Evolutionary conservation across 805 yeast species (phyloP).

Genomic region (Peterozyma xylosa): DNA sequence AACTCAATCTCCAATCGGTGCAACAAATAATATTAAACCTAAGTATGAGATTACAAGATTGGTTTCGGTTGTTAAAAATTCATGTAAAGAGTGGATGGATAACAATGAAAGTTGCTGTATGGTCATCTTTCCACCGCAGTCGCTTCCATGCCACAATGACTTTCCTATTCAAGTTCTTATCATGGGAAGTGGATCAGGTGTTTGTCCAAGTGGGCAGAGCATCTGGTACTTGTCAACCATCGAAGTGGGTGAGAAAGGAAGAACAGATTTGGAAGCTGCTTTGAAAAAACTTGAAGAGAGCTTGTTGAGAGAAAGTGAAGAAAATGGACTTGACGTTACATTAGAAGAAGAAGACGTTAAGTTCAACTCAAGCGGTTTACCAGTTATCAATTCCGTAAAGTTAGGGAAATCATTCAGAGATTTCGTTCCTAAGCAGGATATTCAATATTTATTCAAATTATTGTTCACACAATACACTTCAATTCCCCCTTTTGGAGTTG

Average conservation of each 20-base stretch:
- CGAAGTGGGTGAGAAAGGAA: conserved; percentile 63
- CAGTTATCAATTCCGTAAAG: conserved; percentile 72
- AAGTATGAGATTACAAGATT: conserved; percentile 61
- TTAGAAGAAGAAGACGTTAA: conserved; percentile 40
- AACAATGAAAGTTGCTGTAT: conserved; percentile 79
- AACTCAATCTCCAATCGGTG: conserved; percentile 44
- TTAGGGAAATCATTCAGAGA: conserved; percentile 80
- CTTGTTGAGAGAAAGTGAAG: conserved; percentile 71
- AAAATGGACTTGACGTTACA: conserved; percentile 46
- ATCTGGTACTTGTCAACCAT: conserved; percentile 85
- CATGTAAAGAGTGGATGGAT: conserved; percentile 87
- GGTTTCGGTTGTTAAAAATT: conserved; percentile 75
- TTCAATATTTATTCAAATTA: conserved; percentile 54
- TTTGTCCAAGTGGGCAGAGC: conserved; percentile 80
- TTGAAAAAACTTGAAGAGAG: conserved; percentile 72
- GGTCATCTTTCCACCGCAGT: conserved; percentile 87
- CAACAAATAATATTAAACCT: conserved; percentile 34
- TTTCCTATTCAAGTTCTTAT: conserved; percentile 81
- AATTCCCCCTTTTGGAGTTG: conserved; percentile 49
- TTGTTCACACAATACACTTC: conserved; percentile 54
- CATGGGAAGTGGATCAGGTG: conserved; percentile 81
- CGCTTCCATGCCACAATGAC: conserved; percentile 58
- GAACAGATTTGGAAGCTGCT: conserved; percentile 74
- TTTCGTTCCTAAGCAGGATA: conserved; percentile 73
- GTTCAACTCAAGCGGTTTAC: conserved; percentile 49